These are phyloP conservation scores for Letharia columbiana DNA, from an alignment of 495 filamentous ascomycete species.

Conservation along the genomic window DNA sequence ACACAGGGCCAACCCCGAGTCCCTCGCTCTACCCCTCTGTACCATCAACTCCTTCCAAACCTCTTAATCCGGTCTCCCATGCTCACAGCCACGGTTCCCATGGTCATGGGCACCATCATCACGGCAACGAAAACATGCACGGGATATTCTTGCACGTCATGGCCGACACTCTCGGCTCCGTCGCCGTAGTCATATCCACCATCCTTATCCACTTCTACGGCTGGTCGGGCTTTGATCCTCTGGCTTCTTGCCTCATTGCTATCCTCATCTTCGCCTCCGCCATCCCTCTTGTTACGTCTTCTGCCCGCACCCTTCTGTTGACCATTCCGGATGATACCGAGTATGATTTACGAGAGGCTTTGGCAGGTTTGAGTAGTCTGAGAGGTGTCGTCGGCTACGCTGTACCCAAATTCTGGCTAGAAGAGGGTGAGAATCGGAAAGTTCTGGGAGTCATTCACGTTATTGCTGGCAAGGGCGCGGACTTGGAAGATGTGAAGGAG, in stretches of 20 bases:
- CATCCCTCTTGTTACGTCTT: constrained; percentile 76
- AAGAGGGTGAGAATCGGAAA: constrained; percentile 55
- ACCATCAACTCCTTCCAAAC: constrained; percentile 24
- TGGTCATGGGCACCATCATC: constrained; percentile 42
- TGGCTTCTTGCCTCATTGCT: constrained; percentile 90
- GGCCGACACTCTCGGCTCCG: constrained; percentile 88
- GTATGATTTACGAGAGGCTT: constrained; percentile 75
- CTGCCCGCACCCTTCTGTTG: constrained; percentile 71
- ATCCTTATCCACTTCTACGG: constrained; percentile 73
- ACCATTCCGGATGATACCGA: constrained; percentile 79
- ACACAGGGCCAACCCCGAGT: constrained; percentile 24
- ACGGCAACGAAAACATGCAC: constrained; percentile 97
- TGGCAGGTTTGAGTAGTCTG: constrained; percentile 74
- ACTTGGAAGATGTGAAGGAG: constrained; percentile 69
- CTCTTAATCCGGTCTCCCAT: constrained; percentile 22
- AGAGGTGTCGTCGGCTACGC: constrained; percentile 79
- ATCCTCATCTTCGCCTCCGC: constrained; percentile 85
- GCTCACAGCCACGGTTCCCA: constrained; percentile 22
- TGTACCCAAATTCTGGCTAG: constrained; percentile 90
- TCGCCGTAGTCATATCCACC: constrained; percentile 90
- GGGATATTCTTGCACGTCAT: constrained; percentile 97
- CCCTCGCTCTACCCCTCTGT: constrained; percentile 22
- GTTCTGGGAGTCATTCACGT: constrained; percentile 76
- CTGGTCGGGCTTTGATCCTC: constrained; percentile 92
- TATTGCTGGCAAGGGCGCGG: constrained; percentile 57